Evolutionary conservation across 2,329 filamentous ascomycete genomes (phyloP).

Genomic region (Trichoderma sp.): DNA sequence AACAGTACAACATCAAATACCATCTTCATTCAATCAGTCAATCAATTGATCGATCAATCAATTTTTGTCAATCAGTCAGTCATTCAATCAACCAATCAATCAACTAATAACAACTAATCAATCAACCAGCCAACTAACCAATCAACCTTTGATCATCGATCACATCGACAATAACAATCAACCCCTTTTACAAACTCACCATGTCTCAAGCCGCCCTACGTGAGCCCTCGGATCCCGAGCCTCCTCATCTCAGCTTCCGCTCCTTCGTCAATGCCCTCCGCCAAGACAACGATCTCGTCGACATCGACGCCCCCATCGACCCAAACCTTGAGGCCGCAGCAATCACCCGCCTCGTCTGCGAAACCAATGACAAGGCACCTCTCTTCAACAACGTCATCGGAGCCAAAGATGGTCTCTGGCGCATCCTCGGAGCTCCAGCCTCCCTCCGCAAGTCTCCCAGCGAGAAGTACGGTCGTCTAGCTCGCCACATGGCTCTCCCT

Average conservation of each 20-base stretch:
- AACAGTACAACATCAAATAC: neutral
- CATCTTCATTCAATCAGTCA: neutral
- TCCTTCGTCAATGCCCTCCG: constrained; percentile 44
- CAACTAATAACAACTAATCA: neutral
- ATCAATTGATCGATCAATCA: neutral
- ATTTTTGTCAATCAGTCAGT: neutral
- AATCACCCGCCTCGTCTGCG: constrained; percentile 46
- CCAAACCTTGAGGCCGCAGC: constrained; percentile 47
- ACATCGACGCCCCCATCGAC: constrained; percentile 44
- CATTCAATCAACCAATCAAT: neutral
- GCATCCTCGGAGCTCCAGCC: constrained; percentile 46
- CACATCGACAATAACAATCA: neutral
- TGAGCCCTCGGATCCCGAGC: neutral
- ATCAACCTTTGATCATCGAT: neutral
- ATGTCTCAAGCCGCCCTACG: neutral
- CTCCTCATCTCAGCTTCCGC: constrained; percentile 41
- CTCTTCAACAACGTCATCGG: constrained; percentile 53
- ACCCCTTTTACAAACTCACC: neutral
- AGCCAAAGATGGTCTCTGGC: constrained; percentile 43
- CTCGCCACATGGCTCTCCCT: constrained; percentile 41
- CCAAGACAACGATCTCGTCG: constrained; percentile 43
- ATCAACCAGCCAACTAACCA: neutral
- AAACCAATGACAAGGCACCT: constrained; percentile 46
- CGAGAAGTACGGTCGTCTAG: constrained; percentile 42
- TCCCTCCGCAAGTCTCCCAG: constrained; percentile 34